Percentiles rank a stretch among this genome's conserved stretches.
phyloP scores from a whole-genome alignment of 164 flowering plant genomes.

The Annona cherimola region DNA sequence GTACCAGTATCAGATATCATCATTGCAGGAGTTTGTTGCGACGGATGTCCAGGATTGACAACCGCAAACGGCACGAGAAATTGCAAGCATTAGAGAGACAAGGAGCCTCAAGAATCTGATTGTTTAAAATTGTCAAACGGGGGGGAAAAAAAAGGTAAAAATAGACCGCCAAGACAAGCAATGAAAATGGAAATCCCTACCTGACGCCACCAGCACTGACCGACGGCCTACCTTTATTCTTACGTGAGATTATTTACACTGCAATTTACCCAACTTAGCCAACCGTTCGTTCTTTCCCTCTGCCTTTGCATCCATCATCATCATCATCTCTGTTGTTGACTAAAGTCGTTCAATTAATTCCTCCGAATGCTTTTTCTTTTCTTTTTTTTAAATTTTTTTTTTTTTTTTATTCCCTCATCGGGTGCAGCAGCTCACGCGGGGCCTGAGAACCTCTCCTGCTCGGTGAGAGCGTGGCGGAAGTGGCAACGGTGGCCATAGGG shows the following conservation, averaged over 20 bases:
- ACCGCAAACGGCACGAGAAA: background rate
- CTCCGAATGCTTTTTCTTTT: background rate
- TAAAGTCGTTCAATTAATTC: background rate
- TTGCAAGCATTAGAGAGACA: background rate
- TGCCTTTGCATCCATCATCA: background rate
- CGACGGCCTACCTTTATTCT: background rate
- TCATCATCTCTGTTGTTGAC: background rate
- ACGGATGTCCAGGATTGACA: background rate
- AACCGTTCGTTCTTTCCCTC: background rate
- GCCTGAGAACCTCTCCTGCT: constrained; percentile 47
- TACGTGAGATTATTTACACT: background rate
- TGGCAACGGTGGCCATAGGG: constrained; percentile 98
- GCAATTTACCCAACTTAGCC: constrained; percentile 6
- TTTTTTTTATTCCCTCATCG: too few species aligned
- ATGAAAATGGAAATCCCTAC: background rate
- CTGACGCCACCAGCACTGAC: background rate
- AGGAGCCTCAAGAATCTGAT: background rate
- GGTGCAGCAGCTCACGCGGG: background rate
- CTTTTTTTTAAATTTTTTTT: background rate
- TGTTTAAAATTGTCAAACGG: background rate
- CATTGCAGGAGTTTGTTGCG: constrained; percentile 6
- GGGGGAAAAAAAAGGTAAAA: background rate
- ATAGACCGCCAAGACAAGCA: background rate
- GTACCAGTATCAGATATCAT: constrained; percentile 14
- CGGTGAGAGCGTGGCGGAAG: constrained; percentile 81